Base-by-base conservation (phyloP, 176 grass and related monocot genomes). In the Eragrostis curvula region DNA sequence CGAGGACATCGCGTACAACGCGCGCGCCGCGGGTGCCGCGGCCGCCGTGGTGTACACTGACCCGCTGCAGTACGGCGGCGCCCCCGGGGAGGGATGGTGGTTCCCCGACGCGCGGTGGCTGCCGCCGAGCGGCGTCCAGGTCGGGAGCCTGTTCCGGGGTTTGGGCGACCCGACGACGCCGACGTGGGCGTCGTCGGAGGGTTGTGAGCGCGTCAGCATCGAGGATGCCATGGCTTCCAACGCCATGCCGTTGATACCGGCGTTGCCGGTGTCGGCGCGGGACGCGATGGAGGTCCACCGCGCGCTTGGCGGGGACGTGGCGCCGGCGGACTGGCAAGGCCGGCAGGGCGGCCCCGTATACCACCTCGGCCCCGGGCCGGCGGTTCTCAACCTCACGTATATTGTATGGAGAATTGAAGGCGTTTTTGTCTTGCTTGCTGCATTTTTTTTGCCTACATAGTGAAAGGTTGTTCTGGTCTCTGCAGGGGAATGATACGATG, bases 101-200 rank as follows among this genome's bases (percentile, higher is more conserved):
- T 97, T 92, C 83, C 95, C 95, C 14, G 51, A 68, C 2, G 75
- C 83, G 23, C 83, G 87, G 8, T 89, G 95, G 89, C 70, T 97
- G 85, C 95, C 92, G 15, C 83, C 87, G 23, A 94, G 68, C n/a
- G 95, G 92, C 5, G 95, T 97, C 27, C 95, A 92, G 78, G 77
- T 92, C 14, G 95, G 95, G 21, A 87, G 57, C 77, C 83, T 91
- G 78, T 87, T 90, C 77, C 65, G 67, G 11, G 85, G 82, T 4
- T 20, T 76, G 36, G 95, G 95, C 4, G 92, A 94, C 83, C 95
- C 95, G 42, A 92, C 80, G 14, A 92, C 95, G 14, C 95, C 95
- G 15, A 87, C 83, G 63, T 97, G 95, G 95, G 83, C 89, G 21
- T 92, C 92, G 72, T 50, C 75, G 20, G 87, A 89, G 30, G 93